Conservation (phyloP, 352 stramenopile species). For the Globisporangium okanoganense region DNA sequence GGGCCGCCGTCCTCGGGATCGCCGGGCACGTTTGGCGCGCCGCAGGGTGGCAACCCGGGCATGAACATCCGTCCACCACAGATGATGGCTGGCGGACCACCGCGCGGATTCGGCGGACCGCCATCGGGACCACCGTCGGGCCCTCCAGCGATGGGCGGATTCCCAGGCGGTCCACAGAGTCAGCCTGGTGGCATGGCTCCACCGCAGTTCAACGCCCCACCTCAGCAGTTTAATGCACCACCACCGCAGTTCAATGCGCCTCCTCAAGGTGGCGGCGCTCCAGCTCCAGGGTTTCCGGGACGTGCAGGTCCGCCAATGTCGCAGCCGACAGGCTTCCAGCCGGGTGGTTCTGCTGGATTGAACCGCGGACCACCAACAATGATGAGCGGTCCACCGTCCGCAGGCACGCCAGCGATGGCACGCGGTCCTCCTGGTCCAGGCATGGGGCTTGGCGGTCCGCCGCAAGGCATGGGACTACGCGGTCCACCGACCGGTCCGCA, state of each 20-base stretch:
- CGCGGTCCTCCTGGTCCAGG: slow-evolving; percentile 19
- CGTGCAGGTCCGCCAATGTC: slow-evolving; percentile 18
- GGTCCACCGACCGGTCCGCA: slow-evolving; percentile 11
- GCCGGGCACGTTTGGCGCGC: slow-evolving; percentile 31
- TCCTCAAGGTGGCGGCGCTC: neutral
- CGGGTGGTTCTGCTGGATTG: slow-evolving; percentile 3
- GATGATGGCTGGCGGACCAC: slow-evolving; percentile 9
- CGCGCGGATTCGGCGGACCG: slow-evolving; percentile 16
- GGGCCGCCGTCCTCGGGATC: slow-evolving; percentile 14
- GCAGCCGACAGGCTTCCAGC: slow-evolving; percentile 17
- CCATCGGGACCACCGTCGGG: slow-evolving; percentile 15
- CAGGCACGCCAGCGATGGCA: slow-evolving; percentile 10
- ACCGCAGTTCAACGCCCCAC: slow-evolving; percentile 15
- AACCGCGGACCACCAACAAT: slow-evolving; percentile 22
- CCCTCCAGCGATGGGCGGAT: slow-evolving; percentile 19
- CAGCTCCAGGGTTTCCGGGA: slow-evolving; percentile 15
- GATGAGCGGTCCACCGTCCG: slow-evolving; percentile 24
- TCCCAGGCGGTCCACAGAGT: slow-evolving; percentile 16
- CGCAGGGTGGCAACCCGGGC: slow-evolving; percentile 18
- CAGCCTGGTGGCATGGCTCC: slow-evolving; percentile 13
- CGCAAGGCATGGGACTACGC: slow-evolving; percentile 16
- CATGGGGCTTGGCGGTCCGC: slow-evolving; percentile 10
- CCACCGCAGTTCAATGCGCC: slow-evolving; percentile 13
- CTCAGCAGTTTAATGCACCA: slow-evolving; percentile 12
- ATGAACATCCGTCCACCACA: slow-evolving; percentile 25